Conservation (phyloP, 352 stramenopile genomes). For the Globisporangium okanoganense region DNA sequence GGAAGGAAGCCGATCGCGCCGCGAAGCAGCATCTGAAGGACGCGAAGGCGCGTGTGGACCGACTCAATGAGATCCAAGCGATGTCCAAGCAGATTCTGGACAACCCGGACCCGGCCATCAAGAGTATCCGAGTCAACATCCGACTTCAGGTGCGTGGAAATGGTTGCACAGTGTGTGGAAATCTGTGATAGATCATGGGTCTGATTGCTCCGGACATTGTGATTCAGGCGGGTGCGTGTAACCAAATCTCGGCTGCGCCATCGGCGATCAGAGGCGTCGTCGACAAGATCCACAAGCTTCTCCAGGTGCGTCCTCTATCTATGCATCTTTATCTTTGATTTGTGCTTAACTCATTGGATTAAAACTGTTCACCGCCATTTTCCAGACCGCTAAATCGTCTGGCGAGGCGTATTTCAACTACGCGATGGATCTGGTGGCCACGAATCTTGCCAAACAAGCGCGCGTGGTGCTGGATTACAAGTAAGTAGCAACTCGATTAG, state of each 20-base stretch:
- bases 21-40: slow-evolving; percentile 45
- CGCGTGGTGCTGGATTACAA: slow-evolving; percentile 72
- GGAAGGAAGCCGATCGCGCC: slow-evolving; percentile 27
- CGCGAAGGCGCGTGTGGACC: slow-evolving; percentile 37
- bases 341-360: neutral
- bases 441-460: slow-evolving; percentile 67
- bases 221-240: slow-evolving; percentile 61
- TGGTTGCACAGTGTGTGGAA: neutral
- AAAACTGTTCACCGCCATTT: neutral
- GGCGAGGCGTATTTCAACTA: slow-evolving; percentile 69
- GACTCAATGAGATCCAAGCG: slow-evolving; percentile 47
- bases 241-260: slow-evolving; percentile 71
- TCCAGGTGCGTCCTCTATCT: slow-evolving; percentile 31
- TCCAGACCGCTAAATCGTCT: slow-evolving; percentile 45
- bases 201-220: neutral
- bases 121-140: slow-evolving; percentile 69
- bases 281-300: slow-evolving; percentile 59
- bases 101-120: slow-evolving; percentile 42
- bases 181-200: neutral
- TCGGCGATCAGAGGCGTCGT: slow-evolving; percentile 63
- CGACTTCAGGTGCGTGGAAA: slow-evolving; percentile 38
- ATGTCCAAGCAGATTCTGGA: slow-evolving; percentile 45
- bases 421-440: slow-evolving; percentile 64
- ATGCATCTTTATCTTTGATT: neutral
- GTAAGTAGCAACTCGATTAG: slow-evolving; percentile 20